phyloP scores from a whole-genome alignment of 768 basidiomycete genomes.

The Rickenella mellea region DNA sequence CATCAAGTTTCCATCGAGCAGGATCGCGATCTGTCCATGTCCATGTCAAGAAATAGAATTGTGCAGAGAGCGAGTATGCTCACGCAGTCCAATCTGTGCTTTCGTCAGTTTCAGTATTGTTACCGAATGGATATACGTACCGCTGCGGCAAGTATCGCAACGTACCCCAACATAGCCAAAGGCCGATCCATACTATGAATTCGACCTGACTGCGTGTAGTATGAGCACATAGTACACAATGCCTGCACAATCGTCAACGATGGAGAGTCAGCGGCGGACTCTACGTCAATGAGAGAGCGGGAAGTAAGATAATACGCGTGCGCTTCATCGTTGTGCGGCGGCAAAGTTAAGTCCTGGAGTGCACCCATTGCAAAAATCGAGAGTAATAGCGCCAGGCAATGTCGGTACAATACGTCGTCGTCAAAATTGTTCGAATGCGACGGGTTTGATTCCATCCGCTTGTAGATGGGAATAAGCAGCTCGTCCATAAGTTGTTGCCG shows the following conservation, averaged over 20 bases:
- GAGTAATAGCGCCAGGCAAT: conserved; percentile 56
- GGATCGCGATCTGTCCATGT: conserved; percentile 63
- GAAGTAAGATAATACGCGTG: conserved; percentile 36
- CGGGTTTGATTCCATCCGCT: conserved; percentile 11
- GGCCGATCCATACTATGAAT: not conserved
- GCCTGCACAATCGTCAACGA: conserved; percentile 42
- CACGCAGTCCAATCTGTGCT: too few relatives aligned
- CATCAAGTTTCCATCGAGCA: conserved; percentile 53
- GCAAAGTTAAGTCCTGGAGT: conserved; percentile 51
- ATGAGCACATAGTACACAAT: conserved; percentile 32
- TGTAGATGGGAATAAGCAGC: conserved; percentile 31
- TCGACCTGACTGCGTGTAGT: conserved; percentile 17
- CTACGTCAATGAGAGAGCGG: conserved; percentile 34
- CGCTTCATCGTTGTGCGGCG: conserved; percentile 40
- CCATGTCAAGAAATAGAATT: too few relatives aligned
- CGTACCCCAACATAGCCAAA: conserved; percentile 6
- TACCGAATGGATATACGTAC: conserved; percentile 1
- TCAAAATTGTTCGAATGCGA: too few relatives aligned
- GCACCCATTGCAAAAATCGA: conserved; percentile 69
- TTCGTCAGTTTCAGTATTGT: not conserved
- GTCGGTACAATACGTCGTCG: conserved; percentile 49
- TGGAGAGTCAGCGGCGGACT: conserved; percentile 42
- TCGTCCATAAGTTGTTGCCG: conserved; percentile 34
- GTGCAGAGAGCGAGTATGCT: conserved; percentile 13
- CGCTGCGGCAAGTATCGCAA: conserved; percentile 4